Evolutionary conservation across 495 filamentous ascomycete genomes (phyloP).

Genomic region (Cryomyces minteri): DNA sequence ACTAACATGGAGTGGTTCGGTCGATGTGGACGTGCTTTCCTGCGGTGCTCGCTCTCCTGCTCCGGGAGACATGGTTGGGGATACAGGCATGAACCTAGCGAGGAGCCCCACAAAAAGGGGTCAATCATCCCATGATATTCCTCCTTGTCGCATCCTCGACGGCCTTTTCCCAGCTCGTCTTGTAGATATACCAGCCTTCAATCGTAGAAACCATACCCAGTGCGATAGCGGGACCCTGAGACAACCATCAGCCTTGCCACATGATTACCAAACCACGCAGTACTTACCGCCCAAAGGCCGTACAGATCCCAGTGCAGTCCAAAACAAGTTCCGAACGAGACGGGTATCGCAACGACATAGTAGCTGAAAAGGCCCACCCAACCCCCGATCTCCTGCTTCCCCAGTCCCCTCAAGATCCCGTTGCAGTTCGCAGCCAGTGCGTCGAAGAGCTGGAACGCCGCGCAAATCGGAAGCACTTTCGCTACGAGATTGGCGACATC

Average conservation of each 20-base stretch:
- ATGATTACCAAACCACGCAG: background rate
- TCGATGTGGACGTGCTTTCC: too few relatives aligned
- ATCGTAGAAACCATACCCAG: slow-evolving; percentile 34
- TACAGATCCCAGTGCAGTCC: slow-evolving; percentile 49
- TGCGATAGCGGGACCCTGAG: slow-evolving; percentile 16
- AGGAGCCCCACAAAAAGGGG: too few relatives aligned
- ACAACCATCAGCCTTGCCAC: background rate
- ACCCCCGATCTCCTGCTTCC: slow-evolving; percentile 72
- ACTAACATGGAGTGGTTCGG: too few relatives aligned
- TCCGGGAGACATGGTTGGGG: too few relatives aligned
- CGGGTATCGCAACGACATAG: slow-evolving; percentile 69
- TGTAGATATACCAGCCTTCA: slow-evolving; percentile 47
- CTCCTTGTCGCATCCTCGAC: slow-evolving; percentile 53
- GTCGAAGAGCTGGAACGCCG: slow-evolving; percentile 80
- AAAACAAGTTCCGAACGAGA: slow-evolving; percentile 62
- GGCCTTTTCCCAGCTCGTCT: slow-evolving; percentile 52
- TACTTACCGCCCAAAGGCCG: slow-evolving; percentile 50
- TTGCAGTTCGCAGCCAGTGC: slow-evolving; percentile 59
- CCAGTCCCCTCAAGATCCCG: slow-evolving; percentile 67
- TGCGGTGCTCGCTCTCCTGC: too few relatives aligned
- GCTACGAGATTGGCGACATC: slow-evolving; percentile 66
- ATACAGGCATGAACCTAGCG: too few relatives aligned
- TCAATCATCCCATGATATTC: slow-evolving; percentile 24
- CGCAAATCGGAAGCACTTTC: slow-evolving; percentile 53
- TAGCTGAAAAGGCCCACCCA: slow-evolving; percentile 74